phyloP scores from a whole-genome alignment of 331 rosid genomes.

The Dryas integrifolia region DNA sequence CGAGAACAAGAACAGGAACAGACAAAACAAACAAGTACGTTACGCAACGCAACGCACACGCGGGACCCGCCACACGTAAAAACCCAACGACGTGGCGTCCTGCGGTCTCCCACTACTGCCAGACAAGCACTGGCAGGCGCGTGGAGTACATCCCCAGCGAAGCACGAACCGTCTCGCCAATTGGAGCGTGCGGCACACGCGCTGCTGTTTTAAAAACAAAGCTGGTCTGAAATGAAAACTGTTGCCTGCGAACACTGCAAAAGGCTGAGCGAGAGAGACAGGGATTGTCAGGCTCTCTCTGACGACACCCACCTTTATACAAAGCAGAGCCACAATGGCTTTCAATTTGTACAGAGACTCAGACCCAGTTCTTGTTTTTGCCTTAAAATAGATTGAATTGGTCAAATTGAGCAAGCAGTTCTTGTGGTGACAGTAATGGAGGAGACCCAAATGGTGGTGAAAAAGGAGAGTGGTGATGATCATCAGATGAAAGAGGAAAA shows the following conservation, averaged over 20 bases:
- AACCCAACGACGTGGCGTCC: slow-evolving; percentile 19
- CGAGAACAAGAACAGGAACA: not conserved
- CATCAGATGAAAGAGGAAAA: slow-evolving; percentile 14
- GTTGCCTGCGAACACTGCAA: slow-evolving; percentile 20
- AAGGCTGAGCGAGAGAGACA: slow-evolving; percentile 7
- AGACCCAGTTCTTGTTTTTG: not conserved
- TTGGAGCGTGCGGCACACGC: slow-evolving; percentile 9
- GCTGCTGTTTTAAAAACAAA: not conserved
- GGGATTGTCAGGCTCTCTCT: slow-evolving; percentile 22
- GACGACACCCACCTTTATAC: slow-evolving; percentile 11
- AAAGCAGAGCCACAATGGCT: not conserved
- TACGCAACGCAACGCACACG: not conserved
- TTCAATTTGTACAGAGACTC: not conserved
- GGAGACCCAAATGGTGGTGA: too few species aligned
- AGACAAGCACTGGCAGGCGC: slow-evolving; percentile 12
- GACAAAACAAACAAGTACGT: not conserved
- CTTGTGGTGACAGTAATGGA: not conserved
- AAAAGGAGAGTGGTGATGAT: not conserved
- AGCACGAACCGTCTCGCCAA: not conserved
- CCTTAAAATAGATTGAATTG: not conserved
- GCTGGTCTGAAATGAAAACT: slow-evolving; percentile 6
- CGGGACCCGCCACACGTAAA: slow-evolving; percentile 15
- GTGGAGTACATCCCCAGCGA: slow-evolving; percentile 10
- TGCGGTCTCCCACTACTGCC: slow-evolving; percentile 1
- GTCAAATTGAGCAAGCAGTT: not conserved